Conservation (phyloP, 345 rosid species). For the Eucalyptus brandiana region DNA sequence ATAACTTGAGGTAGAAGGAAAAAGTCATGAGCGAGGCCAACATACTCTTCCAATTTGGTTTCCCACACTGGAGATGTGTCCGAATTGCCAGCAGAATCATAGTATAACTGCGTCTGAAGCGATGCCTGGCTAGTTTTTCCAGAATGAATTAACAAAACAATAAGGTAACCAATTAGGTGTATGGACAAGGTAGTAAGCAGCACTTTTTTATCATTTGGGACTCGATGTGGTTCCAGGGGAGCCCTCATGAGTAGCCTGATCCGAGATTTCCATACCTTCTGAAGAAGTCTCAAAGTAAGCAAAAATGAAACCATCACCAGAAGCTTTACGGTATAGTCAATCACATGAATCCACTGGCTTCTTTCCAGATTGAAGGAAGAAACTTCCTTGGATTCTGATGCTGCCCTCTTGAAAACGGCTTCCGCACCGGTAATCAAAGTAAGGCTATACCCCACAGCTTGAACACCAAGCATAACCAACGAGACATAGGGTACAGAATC, state of each 20-base stretch:
- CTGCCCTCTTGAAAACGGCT: slow-evolving; percentile 52
- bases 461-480: slow-evolving; percentile 82
- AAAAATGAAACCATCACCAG: slow-evolving; percentile 62
- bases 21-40: slow-evolving; percentile 80
- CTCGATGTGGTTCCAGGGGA: slow-evolving; percentile 46
- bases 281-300: slow-evolving; percentile 64
- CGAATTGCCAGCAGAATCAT: slow-evolving; percentile 14
- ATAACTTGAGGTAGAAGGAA: slow-evolving; percentile 88
- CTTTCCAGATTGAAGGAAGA: slow-evolving; percentile 40
- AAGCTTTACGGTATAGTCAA: slow-evolving; percentile 69
- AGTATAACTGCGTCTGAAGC: slow-evolving; percentile 1
- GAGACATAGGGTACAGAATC: slow-evolving; percentile 51
- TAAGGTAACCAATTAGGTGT: slow-evolving; percentile 45
- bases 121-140: slow-evolving; percentile 13
- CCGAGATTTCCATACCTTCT: slow-evolving; percentile 87
- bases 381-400: slow-evolving; percentile 29
- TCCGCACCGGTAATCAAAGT: slow-evolving; percentile 84
- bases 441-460: slow-evolving; percentile 73
- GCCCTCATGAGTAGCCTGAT: slow-evolving; percentile 28
- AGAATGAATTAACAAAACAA: slow-evolving; percentile 37
- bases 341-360: slow-evolving; percentile 56
- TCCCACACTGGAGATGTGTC: slow-evolving; percentile 29
- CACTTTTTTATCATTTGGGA: slow-evolving; percentile 58
- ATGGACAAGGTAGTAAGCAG: slow-evolving; percentile 22
- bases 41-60: slow-evolving; percentile 66